These are phyloP conservation scores for Gracilaria caudata DNA, from an alignment of 23 red algal species.

Conservation along the genomic window DNA sequence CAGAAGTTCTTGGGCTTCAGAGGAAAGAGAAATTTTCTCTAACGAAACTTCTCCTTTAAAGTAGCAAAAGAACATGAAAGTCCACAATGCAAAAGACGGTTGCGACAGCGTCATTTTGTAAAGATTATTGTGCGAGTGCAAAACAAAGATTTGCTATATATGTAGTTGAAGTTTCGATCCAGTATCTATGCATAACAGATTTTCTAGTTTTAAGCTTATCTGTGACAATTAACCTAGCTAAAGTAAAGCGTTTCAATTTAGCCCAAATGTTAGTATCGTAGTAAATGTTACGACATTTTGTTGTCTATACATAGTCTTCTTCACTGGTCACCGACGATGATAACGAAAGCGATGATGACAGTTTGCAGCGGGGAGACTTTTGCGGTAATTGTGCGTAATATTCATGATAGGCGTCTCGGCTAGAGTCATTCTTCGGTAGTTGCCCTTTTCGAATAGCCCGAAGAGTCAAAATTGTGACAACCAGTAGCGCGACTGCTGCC, in stretches of 20 bases:
- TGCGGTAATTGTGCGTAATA: neutral
- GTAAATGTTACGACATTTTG: neutral
- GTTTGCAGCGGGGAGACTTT: neutral
- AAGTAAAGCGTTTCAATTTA: neutral
- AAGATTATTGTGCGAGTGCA: no score
- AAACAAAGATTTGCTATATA: no score
- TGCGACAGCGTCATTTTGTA: no score
- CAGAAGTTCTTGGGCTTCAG: no score
- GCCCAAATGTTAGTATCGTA: neutral
- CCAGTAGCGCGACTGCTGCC: neutral
- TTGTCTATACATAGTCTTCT: neutral
- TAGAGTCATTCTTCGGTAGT: neutral
- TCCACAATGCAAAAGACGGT: no score
- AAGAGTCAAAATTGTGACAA: constrained; percentile 11
- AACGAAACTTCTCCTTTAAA: no score
- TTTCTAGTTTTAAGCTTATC: no score
- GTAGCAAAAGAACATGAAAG: no score
- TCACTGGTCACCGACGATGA: neutral
- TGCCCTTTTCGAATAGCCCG: neutral
- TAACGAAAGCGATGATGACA: neutral
- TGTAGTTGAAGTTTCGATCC: no score
- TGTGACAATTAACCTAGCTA: no score
- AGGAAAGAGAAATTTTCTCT: no score
- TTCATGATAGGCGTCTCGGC: neutral
- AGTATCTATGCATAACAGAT: no score